Evolutionary conservation across 2,329 filamentous ascomycete species (phyloP).

Genomic region (Rhinocladiella similis): DNA sequence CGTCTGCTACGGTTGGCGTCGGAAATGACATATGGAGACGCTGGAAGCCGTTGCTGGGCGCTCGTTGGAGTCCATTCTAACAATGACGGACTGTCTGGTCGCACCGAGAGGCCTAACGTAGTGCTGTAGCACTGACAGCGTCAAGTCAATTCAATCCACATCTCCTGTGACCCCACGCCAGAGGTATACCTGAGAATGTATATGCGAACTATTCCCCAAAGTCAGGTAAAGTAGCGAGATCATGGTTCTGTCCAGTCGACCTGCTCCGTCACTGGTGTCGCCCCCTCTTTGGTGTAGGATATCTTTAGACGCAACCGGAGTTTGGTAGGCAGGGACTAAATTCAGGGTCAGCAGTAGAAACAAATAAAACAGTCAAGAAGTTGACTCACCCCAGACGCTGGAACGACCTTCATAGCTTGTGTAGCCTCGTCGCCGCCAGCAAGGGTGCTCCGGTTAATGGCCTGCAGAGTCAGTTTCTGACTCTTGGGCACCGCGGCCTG

Average conservation of each 20-base stretch:
- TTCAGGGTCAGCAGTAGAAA: slow-evolving; percentile 2
- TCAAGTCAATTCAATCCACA: too few relatives aligned
- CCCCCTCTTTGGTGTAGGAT: slow-evolving; percentile 70
- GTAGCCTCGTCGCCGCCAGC: slow-evolving; percentile 77
- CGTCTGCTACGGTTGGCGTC: slow-evolving; percentile 1
- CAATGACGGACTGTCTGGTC: too few relatives aligned
- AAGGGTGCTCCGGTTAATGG: slow-evolving; percentile 79
- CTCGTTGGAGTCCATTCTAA: too few relatives aligned
- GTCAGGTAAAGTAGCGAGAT: not conserved
- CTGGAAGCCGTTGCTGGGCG: too few relatives aligned
- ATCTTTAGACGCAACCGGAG: slow-evolving; percentile 84
- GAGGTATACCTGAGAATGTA: too few relatives aligned
- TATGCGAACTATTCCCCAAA: not conserved
- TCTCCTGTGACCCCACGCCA: too few relatives aligned
- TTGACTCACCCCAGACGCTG: slow-evolving; percentile 81
- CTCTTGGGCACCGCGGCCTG: slow-evolving; percentile 96
- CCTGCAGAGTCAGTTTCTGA: slow-evolving; percentile 88
- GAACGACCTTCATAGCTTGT: slow-evolving; percentile 84
- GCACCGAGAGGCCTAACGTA: too few relatives aligned
- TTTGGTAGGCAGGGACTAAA: slow-evolving; percentile 66
- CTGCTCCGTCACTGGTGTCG: slow-evolving; percentile 74
- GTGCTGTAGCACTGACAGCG: too few relatives aligned
- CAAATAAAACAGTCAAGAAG: not conserved
- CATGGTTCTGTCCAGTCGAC: slow-evolving; percentile 91
- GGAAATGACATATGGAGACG: not conserved